Percentiles rank a stretch among this genome's conserved stretches.
These are phyloP conservation scores for Neurospora intermedia DNA, from an alignment of 495 filamentous ascomycete species.

Conservation along the genomic window DNA sequence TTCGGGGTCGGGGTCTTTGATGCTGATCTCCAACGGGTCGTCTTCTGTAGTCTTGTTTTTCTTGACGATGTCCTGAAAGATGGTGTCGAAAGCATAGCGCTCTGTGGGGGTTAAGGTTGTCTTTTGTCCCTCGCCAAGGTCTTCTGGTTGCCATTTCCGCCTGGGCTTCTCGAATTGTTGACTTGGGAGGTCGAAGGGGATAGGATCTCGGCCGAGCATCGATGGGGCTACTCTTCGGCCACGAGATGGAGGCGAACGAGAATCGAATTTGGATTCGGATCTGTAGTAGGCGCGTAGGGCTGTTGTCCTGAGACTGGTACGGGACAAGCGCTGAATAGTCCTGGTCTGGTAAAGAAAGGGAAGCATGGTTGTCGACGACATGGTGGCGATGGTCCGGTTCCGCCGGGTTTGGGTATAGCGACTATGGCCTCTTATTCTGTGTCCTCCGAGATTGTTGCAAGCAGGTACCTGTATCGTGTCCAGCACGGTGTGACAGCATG, in stretches of 20 bases:
- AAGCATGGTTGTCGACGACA: constrained; percentile 30
- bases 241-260: neutral
- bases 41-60: neutral
- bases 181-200: constrained; percentile 28
- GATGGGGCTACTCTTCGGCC: neutral
- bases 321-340: constrained; percentile 37
- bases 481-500: neutral
- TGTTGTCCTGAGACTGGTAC: constrained; percentile 4
- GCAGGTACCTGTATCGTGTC: neutral
- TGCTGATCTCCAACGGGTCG: neutral
- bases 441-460: neutral
- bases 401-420: neutral
- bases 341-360: constrained; percentile 67
- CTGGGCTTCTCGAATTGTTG: constrained; percentile 5
- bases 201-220: constrained; percentile 13
- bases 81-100: constrained; percentile 42
- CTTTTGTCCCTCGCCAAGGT: constrained; percentile 7
- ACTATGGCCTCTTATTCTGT: neutral
- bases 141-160: constrained; percentile 2
- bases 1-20: neutral
- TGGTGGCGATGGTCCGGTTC: constrained; percentile 3
- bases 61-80: constrained; percentile 43
- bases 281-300: constrained; percentile 12
- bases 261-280: neutral
- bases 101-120: constrained; percentile 50